Evolutionary conservation across 2,329 filamentous ascomycete species (phyloP), one percentile per base, ranked within the genome.

Genomic region (Harringtonia lauricola): DNA sequence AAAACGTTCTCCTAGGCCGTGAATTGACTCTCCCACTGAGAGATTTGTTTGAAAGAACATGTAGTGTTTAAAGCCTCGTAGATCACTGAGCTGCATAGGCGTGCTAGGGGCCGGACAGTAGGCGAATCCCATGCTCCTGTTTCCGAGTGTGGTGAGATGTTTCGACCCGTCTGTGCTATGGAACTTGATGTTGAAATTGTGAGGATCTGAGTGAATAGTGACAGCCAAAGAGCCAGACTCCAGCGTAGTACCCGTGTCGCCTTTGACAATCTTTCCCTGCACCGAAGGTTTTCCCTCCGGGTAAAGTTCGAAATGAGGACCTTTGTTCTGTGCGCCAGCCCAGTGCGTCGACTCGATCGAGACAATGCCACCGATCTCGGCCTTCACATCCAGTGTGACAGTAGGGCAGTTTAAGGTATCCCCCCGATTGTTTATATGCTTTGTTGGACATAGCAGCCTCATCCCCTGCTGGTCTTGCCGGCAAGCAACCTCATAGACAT

Each of bases 1-100:
- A 55, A 88, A 89, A 14, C 84, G 70, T 61, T 88, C 83, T 2
- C 83, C 84, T 4, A 88, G 69, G 0, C 84, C 83, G 58, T 86
- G 82, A 14, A 88, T 71, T 1, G 78, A 76, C 59, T 88, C 84
- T 24, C 73, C 73, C 1, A 76, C 71, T 3, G 64, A 61, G 2
- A 77, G 62, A 6, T 65, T 68, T 1, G 71, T 75, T 56, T 76
- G 72, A 26, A 71, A 69, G 53, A 76, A 75, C 51, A 76, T 68
- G 57, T 74, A 73, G 55, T 76, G 73, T 43, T 67, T 61, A 49
- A 73, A 65, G 52, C 70, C 59, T 22, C 63, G 57, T 62, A 77
- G 68, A 0, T 78, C 73, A 19, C 64, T 70, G 0, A 70, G 70
- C 51, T 73, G 64, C 59, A 74, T 65, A 2, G 69, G 71, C 41